Conservation (phyloP, 106 monocot genomes). For the Dendrobium chrysotoxum region DNA sequence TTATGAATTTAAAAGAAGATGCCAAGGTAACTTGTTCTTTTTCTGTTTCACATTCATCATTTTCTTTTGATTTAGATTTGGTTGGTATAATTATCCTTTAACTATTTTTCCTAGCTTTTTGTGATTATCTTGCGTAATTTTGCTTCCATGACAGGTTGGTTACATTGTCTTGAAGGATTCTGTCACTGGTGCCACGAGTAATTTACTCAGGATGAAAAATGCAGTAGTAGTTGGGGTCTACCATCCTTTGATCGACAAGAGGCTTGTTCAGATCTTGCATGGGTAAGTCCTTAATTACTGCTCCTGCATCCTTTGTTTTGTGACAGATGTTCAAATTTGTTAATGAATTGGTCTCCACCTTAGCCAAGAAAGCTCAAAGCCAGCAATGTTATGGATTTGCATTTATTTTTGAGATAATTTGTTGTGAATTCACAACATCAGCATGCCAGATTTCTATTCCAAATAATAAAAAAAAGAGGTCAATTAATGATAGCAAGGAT, state of each 20-base stretch:
- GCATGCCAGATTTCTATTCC: too few relatives aligned
- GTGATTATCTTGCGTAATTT: not conserved
- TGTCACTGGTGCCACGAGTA: conserved; percentile 46
- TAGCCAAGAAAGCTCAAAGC: not conserved
- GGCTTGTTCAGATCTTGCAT: conserved; percentile 55
- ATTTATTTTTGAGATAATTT: not conserved
- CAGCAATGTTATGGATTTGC: not conserved
- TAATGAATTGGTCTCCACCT: not conserved
- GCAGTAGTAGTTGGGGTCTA: conserved; percentile 66
- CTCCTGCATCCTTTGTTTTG: not conserved
- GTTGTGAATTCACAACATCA: not conserved
- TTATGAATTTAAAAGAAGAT: conserved; percentile 23
- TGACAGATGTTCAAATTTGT: not conserved
- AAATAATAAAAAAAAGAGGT: too few relatives aligned
- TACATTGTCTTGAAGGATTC: conserved; percentile 85
- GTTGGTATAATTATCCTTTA: not conserved
- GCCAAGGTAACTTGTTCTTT: conserved; percentile 14
- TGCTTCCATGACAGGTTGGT: conserved; percentile 43
- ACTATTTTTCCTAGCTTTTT: not conserved
- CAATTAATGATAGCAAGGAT: too few relatives aligned
- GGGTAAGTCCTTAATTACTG: conserved; percentile 26
- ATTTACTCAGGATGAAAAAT: conserved; percentile 60
- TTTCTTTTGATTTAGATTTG: not conserved
- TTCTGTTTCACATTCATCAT: not conserved
- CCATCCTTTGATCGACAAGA: conserved; percentile 63